Percentiles rank a stretch among this genome's conserved stretches.
Conservation (phyloP, 2,329 filamentous ascomycete species). For the Bipolaris bicolor region DNA sequence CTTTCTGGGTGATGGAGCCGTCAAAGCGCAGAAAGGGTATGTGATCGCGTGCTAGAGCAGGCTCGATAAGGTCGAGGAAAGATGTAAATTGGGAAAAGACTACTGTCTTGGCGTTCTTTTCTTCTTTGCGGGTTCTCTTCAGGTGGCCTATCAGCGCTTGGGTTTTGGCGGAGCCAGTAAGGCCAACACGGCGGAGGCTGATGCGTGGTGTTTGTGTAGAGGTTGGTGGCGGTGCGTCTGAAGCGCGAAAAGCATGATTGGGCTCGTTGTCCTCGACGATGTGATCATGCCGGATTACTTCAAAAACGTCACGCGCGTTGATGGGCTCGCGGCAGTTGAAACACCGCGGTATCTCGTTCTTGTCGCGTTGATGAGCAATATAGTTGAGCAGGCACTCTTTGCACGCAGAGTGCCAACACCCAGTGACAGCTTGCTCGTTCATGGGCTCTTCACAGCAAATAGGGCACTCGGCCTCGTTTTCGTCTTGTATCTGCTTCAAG, state of each 20-base stretch:
- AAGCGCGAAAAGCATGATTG: constrained; percentile 46
- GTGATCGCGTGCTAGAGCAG: constrained; percentile 72
- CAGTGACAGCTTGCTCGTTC: constrained; percentile 91
- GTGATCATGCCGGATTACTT: constrained; percentile 82
- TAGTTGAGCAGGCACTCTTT: constrained; percentile 90
- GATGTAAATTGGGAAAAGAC: constrained; percentile 98
- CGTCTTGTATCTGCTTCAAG: constrained; percentile 87
- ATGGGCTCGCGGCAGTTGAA: constrained; percentile 89
- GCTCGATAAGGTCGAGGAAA: constrained; percentile 89
- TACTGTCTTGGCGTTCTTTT: constrained; percentile 81
- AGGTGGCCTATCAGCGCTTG: constrained; percentile 78
- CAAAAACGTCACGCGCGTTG: constrained; percentile 84
- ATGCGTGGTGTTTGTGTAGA: constrained; percentile 55
- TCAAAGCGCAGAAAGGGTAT: constrained; percentile 88
- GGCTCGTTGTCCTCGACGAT: constrained; percentile 51
- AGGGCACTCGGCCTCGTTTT: constrained; percentile 87
- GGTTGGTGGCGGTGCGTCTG: constrained; percentile 30
- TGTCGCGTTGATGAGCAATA: constrained; percentile 84
- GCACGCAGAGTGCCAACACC: constrained; percentile 97
- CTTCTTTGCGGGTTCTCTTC: constrained; percentile 67
- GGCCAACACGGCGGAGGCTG: constrained; percentile 65
- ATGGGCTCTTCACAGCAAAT: constrained; percentile 96
- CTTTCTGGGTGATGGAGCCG: constrained; percentile 85
- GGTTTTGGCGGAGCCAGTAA: constrained; percentile 86
- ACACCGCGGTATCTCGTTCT: constrained; percentile 77